These are phyloP conservation scores for Camellia japonica DNA, from an alignment of 148 eudicot species.

Conservation along the genomic window DNA sequence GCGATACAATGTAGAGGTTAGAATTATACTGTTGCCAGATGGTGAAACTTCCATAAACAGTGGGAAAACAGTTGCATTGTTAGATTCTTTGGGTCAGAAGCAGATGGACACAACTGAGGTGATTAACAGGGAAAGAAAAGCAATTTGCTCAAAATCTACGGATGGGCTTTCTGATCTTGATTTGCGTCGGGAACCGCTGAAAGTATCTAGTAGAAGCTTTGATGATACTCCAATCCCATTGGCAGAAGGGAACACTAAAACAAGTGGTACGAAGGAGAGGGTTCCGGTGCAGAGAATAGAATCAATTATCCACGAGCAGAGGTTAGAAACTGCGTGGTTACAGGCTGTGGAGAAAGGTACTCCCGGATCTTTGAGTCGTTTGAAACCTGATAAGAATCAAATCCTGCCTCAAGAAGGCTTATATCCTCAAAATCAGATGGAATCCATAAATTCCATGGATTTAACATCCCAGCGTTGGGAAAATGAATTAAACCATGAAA, in stretches of 20 bases:
- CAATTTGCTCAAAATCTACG: conserved; percentile 15
- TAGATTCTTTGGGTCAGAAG: conserved; percentile 22
- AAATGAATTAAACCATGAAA: conserved; percentile 66
- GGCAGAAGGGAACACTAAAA: conserved; percentile 23
- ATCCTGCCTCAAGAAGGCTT: conserved; percentile 72
- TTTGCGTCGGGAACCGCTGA: conserved; percentile 24
- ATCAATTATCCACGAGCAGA: conserved; percentile 87
- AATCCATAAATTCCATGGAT: conserved; percentile 31
- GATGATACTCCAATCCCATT: conserved; percentile 28
- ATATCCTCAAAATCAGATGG: conserved; percentile 37
- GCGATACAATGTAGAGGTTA: conserved; percentile 69
- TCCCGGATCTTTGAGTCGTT: conserved; percentile 63
- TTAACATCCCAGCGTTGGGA: conserved; percentile 67
- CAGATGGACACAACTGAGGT: conserved; percentile 25
- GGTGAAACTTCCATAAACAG: conserved; percentile 25
- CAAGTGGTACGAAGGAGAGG: conserved; percentile 25
- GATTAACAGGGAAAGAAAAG: conserved; percentile 24
- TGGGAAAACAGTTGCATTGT: conserved; percentile 22
- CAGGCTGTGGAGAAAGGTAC: conserved; percentile 91
- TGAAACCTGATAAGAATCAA: conserved; percentile 70
- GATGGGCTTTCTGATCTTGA: conserved; percentile 24
- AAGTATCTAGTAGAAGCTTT: conserved; percentile 28
- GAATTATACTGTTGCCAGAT: conserved; percentile 59
- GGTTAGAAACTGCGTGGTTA: conserved; percentile 95
- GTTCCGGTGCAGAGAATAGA: conserved; percentile 82